Percentiles rank a stretch among this genome's conserved stretches.
Evolutionary conservation across 208 protist genomes (phyloP).

Genomic region (Porcisia hertigi): DNA sequence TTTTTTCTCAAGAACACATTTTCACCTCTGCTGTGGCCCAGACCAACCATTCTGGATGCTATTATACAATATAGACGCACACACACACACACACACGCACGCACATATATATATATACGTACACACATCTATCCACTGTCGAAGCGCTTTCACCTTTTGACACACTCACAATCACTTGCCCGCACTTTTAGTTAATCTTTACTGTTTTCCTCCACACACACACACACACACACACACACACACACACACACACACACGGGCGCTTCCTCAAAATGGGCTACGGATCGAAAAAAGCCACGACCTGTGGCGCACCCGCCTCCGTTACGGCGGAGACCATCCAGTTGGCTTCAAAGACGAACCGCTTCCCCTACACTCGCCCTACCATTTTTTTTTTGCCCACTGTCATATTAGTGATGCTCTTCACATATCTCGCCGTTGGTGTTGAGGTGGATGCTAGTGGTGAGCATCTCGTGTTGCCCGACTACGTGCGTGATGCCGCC

Average conservation of each 20-base stretch:
- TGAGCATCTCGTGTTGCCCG: constrained; percentile 34
- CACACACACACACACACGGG: not conserved
- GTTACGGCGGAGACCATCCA: not conserved
- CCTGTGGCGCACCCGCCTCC: not conserved
- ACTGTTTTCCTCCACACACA: not conserved
- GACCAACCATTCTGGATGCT: too few species aligned
- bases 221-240: not conserved
- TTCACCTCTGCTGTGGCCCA: too few species aligned
- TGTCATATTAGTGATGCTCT: constrained; percentile 42
- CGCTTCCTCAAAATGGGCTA: not conserved
- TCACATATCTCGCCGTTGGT: constrained; percentile 62
- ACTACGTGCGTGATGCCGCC: constrained; percentile 20
- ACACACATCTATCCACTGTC: too few species aligned
- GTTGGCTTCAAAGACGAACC: not conserved
- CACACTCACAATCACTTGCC: too few species aligned
- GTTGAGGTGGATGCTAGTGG: constrained; percentile 35
- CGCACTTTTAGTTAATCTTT: too few species aligned
- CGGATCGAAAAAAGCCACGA: not conserved
- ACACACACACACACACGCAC: not conserved
- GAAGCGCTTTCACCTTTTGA: too few species aligned
- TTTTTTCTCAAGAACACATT: too few species aligned
- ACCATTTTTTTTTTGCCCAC: constrained; percentile 38
- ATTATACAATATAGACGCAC: too few species aligned
- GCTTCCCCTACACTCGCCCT: constrained; percentile 42
- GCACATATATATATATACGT: not conserved